Percentiles rank a stretch among this genome's conserved stretches.
These are phyloP conservation scores for Trematosphaeria pertusa DNA, from an alignment of 2,329 filamentous ascomycete species.

Conservation along the genomic window DNA sequence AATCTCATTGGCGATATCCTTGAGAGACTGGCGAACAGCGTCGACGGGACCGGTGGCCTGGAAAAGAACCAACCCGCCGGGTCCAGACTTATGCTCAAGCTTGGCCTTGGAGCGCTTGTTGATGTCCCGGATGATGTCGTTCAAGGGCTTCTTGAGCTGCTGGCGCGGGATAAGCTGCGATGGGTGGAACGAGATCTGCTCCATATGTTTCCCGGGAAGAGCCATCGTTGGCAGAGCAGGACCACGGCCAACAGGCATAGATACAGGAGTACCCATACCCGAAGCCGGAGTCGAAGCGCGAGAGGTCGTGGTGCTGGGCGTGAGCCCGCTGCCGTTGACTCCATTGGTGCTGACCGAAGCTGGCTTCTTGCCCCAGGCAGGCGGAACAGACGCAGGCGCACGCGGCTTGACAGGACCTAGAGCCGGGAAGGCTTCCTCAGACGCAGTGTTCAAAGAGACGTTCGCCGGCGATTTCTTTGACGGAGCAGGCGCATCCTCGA, in stretches of 20 bases:
- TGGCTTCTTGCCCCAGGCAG: constrained; percentile 79
- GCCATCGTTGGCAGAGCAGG: constrained; percentile 66
- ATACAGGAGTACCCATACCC: constrained; percentile 57
- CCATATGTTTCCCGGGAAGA: constrained; percentile 83
- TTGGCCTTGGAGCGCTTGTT: constrained; percentile 90
- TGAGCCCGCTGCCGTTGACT: constrained; percentile 61
- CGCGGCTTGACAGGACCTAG: constrained; percentile 76
- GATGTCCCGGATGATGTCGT: constrained; percentile 87
- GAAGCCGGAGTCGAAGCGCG: constrained; percentile 70
- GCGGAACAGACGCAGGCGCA: constrained; percentile 65
- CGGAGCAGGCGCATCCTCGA: constrained; percentile 53
- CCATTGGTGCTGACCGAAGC: constrained; percentile 55
- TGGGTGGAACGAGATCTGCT: constrained; percentile 75
- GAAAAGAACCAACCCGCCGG: constrained; percentile 77
- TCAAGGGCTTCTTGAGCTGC: constrained; percentile 83
- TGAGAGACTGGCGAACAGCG: constrained; percentile 84
- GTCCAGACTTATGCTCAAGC: constrained; percentile 77
- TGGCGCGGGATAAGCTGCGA: constrained; percentile 77
- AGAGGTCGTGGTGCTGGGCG: constrained; percentile 59
- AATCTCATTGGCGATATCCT: constrained; percentile 86
- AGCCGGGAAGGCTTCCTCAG: constrained; percentile 92
- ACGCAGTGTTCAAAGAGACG: constrained; percentile 75
- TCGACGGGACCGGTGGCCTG: constrained; percentile 85
- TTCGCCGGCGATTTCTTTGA: constrained; percentile 39
- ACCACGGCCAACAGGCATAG: constrained; percentile 42